phyloP scores from a whole-genome alignment of 2,329 filamentous ascomycete species.

The Neonectria faginata region DNA sequence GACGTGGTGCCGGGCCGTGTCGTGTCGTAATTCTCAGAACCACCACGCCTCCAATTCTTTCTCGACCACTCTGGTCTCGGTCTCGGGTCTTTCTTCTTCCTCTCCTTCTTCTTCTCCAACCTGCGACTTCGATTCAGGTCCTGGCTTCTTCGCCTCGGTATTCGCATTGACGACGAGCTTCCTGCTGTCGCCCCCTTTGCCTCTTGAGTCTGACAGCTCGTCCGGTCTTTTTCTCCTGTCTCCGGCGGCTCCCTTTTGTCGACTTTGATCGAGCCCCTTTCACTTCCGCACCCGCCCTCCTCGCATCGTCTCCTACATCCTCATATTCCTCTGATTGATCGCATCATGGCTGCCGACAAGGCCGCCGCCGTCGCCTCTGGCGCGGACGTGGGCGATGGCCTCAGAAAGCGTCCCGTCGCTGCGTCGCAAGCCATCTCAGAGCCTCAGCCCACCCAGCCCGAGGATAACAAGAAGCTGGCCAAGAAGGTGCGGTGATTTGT shows the following conservation, averaged over 20 bases:
- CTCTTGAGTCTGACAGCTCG: conserved; percentile 52
- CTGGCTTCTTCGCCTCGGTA: conserved; percentile 38
- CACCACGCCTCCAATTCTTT: conserved; percentile 40
- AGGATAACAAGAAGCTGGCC: conserved; percentile 70
- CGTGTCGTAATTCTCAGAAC: conserved; percentile 39
- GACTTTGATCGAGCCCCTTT: conserved; percentile 32
- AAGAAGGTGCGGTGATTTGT: conserved; percentile 62
- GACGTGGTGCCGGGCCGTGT: conserved; percentile 30
- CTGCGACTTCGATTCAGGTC: conserved; percentile 33
- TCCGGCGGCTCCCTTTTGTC: conserved; percentile 35
- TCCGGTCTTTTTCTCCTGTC: conserved; percentile 50
- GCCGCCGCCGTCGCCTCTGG: conserved; percentile 69
- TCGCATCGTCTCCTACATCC: conserved; percentile 22
- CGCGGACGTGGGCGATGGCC: conserved; percentile 67
- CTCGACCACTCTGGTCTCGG: conserved; percentile 34
- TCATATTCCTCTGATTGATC: conserved; percentile 33
- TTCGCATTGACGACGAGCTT: conserved; percentile 44
- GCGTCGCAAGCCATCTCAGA: conserved; percentile 50
- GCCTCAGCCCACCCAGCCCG: conserved; percentile 57
- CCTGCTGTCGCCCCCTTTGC: conserved; percentile 39
- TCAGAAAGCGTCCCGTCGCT: conserved; percentile 65
- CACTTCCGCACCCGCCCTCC: conserved; percentile 27
- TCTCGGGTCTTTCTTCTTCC: conserved; percentile 37
- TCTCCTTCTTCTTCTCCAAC: conserved; percentile 37
- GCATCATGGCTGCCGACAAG: conserved; percentile 66